phyloP scores from a whole-genome alignment of 1,139 yeast species.

The Hanseniaspora sp. region DNA sequence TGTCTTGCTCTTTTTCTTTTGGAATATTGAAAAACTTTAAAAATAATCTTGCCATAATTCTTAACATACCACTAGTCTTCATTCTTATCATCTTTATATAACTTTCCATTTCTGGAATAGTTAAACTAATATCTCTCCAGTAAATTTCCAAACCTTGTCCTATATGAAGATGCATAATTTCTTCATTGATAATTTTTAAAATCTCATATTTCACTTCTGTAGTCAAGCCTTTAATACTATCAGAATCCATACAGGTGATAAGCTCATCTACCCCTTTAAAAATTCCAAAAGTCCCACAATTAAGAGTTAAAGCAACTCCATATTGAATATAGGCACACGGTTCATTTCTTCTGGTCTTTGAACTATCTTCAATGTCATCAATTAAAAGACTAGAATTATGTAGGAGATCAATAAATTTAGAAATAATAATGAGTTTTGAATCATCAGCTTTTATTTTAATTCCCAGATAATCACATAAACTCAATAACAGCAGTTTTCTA shows the following conservation, averaged over 20 bases:
- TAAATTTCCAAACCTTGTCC: constrained; percentile 84
- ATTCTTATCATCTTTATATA: constrained; percentile 73
- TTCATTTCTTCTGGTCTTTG: constrained; percentile 57
- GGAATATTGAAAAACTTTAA: constrained; percentile 1
- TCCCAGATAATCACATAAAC: neutral
- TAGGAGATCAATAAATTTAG: constrained; percentile 42
- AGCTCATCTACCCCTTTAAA: constrained; percentile 56
- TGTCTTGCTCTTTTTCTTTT: neutral
- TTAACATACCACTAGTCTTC: constrained; percentile 79
- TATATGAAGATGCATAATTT: constrained; percentile 65
- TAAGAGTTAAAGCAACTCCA: constrained; percentile 71
- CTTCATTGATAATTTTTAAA: constrained; percentile 45
- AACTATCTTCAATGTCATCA: constrained; percentile 80
- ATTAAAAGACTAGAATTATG: constrained; percentile 60
- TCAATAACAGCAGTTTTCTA: constrained; percentile 4
- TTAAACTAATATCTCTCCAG: constrained; percentile 54
- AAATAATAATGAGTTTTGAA: constrained; percentile 25
- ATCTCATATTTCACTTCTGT: constrained; percentile 23
- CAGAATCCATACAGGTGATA: constrained; percentile 22
- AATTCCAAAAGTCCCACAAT: constrained; percentile 73
- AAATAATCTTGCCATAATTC: constrained; percentile 43
- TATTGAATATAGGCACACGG: constrained; percentile 67
- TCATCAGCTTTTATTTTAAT: neutral
- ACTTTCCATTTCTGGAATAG: constrained; percentile 57
- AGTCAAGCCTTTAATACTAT: constrained; percentile 15